A percentile compares a stretch with the other conserved stretches of the same genome.
Conservation (phyloP, 495 filamentous ascomycete species). For the Podospora comata region DNA sequence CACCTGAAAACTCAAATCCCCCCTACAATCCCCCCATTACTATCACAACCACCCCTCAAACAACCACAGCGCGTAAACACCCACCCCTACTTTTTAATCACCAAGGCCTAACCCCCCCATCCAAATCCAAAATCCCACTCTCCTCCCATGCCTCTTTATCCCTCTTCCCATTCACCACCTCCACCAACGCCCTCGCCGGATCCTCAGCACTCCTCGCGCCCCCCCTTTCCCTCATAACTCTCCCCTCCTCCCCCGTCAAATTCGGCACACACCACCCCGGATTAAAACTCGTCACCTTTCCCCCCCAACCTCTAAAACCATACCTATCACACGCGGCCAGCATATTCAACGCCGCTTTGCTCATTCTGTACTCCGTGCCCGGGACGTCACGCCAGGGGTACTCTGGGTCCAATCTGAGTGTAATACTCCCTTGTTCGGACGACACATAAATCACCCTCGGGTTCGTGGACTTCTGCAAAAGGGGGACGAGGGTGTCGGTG, state of each 20-base stretch:
- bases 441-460: constrained; percentile 50
- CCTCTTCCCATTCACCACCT: constrained; percentile 41
- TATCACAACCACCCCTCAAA: too few species aligned
- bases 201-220: constrained; percentile 39
- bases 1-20: too few species aligned
- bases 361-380: constrained; percentile 48
- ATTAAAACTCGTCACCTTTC: constrained; percentile 53
- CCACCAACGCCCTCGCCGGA: constrained; percentile 37
- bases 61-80: too few species aligned
- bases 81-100: constrained; percentile 12
- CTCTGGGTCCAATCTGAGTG: constrained; percentile 23
- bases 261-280: constrained; percentile 54
- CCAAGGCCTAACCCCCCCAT: constrained; percentile 39
- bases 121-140: constrained; percentile 38
- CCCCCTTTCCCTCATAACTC: constrained; percentile 21
- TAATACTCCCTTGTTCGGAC: constrained; percentile 33
- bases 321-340: constrained; percentile 53
- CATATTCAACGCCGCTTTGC: constrained; percentile 63
- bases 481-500: constrained; percentile 44
- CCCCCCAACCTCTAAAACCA: constrained; percentile 49
- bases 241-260: constrained; percentile 38
- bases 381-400: constrained; percentile 23
- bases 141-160: constrained; percentile 35
- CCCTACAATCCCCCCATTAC: too few species aligned
- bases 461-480: constrained; percentile 42